phyloP scores from a whole-genome alignment of 2,329 filamentous ascomycete genomes.

The Ilyonectria robusta region DNA sequence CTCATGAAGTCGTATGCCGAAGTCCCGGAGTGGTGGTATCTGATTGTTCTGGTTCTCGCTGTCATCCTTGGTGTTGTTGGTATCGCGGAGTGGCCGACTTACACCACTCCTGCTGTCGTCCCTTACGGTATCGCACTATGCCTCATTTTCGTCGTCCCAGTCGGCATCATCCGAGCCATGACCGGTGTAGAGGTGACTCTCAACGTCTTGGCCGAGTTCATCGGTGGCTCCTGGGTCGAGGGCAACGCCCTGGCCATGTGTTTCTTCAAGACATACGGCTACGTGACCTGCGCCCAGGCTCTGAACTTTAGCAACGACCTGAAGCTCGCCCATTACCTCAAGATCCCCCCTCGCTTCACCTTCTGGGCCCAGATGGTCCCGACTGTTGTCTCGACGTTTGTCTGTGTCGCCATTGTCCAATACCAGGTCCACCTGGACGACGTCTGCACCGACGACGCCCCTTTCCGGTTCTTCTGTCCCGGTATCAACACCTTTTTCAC shows the following conservation, averaged over 20 bases:
- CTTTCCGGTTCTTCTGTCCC: constrained; percentile 56
- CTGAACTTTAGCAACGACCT: constrained; percentile 54
- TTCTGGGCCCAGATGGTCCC: constrained; percentile 55
- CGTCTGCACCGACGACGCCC: constrained; percentile 56
- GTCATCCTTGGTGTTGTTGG: constrained; percentile 53
- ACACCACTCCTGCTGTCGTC: constrained; percentile 59
- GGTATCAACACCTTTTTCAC: constrained; percentile 57
- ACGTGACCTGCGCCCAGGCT: constrained; percentile 53
- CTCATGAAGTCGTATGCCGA: constrained; percentile 64
- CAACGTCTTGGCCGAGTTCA: constrained; percentile 64
- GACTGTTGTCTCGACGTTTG: constrained; percentile 52
- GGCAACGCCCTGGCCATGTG: constrained; percentile 63
- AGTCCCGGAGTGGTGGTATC: constrained; percentile 65
- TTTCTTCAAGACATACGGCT: constrained; percentile 62
- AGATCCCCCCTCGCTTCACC: constrained; percentile 56
- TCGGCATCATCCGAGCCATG: constrained; percentile 61
- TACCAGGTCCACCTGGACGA: constrained; percentile 55
- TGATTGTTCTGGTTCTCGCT: constrained; percentile 49
- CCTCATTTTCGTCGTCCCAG: constrained; percentile 59
- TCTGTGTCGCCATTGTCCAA: constrained; percentile 53
- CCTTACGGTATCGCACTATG: constrained; percentile 59
- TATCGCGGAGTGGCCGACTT: constrained; percentile 57
- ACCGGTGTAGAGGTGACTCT: constrained; percentile 59
- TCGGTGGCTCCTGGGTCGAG: constrained; percentile 59
- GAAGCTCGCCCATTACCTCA: constrained; percentile 61